Evolutionary conservation across 768 basidiomycete species (phyloP).

Genomic region (Pleurotus sapidus): DNA sequence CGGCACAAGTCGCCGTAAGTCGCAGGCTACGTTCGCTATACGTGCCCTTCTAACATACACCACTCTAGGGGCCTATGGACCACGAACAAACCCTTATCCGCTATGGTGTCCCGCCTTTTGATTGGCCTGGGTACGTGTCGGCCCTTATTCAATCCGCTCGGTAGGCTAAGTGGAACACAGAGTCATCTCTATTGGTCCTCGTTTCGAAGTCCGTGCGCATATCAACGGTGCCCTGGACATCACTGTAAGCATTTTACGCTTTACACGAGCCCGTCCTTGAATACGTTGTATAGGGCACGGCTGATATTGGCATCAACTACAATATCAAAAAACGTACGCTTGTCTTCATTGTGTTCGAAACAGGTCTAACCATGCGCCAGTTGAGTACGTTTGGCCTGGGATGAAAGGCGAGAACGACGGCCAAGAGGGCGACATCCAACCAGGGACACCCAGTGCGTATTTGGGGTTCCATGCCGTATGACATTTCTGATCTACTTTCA

Average conservation of each 20-base stretch:
- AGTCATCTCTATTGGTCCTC: conserved; percentile 2
- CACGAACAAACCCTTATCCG: conserved; percentile 3
- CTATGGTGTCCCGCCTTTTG: conserved; percentile 4
- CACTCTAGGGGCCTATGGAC: neutral
- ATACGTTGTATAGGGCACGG: neutral
- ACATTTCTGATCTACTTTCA: neutral
- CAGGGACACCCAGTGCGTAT: neutral
- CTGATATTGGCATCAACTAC: conserved; percentile 2
- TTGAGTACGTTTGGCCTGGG: conserved; percentile 1
- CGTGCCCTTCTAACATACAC: neutral
- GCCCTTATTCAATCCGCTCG: too few relatives aligned
- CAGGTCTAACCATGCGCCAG: neutral
- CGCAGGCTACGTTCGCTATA: neutral
- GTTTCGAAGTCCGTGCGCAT: conserved; percentile 1
- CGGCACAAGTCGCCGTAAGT: neutral
- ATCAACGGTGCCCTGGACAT: neutral
- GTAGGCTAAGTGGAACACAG: neutral
- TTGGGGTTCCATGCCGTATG: neutral
- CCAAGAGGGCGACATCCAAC: neutral
- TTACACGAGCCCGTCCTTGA: neutral
- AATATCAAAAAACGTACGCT: conserved; percentile 3
- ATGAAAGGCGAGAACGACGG: conserved; percentile 3
- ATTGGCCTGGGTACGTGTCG: conserved; percentile 1
- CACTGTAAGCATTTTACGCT: neutral
- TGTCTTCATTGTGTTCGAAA: neutral